These are phyloP conservation scores for Neovahlkampfia damariscottae DNA, from an alignment of 78 protist genomes.

Conservation along the genomic window DNA sequence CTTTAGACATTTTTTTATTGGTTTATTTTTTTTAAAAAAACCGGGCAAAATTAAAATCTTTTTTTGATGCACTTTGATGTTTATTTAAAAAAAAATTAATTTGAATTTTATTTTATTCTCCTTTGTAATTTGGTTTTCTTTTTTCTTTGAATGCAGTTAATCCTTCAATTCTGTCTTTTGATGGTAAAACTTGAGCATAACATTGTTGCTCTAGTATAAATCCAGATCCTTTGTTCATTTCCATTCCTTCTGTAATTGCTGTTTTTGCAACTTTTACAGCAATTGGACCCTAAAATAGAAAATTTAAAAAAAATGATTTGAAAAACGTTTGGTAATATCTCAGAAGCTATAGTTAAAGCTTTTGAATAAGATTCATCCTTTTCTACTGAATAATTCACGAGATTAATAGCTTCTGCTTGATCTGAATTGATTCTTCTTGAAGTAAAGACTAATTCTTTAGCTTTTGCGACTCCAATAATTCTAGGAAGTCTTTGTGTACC, in stretches of 20 bases:
- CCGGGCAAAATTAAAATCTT: no score
- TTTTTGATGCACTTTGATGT: no score
- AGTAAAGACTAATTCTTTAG: slow-evolving; percentile 68
- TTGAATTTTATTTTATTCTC: slow-evolving; percentile 56
- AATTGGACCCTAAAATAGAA: no score
- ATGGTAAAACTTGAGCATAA: slow-evolving; percentile 71
- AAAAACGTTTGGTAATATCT: slow-evolving; percentile 8
- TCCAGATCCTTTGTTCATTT: slow-evolving; percentile 48
- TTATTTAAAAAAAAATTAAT: no score
- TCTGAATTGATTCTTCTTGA: slow-evolving; percentile 23
- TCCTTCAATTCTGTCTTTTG: slow-evolving; percentile 73
- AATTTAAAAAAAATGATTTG: no score
- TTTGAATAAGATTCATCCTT: not conserved
- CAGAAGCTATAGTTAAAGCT: not conserved
- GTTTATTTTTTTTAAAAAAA: no score
- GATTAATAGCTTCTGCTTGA: slow-evolving; percentile 19
- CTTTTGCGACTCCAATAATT: slow-evolving; percentile 38
- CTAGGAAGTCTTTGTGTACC: slow-evolving; percentile 86
- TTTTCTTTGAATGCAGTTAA: slow-evolving; percentile 62
- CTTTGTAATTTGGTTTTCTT: slow-evolving; percentile 60
- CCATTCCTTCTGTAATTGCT: slow-evolving; percentile 62
- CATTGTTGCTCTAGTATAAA: slow-evolving; percentile 60
- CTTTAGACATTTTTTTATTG: no score
- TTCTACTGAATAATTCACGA: slow-evolving; percentile 8
- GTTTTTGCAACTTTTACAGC: slow-evolving; percentile 66